Conservation (phyloP, 768 basidiomycete genomes). For the Gelatoporia subvermispora region DNA sequence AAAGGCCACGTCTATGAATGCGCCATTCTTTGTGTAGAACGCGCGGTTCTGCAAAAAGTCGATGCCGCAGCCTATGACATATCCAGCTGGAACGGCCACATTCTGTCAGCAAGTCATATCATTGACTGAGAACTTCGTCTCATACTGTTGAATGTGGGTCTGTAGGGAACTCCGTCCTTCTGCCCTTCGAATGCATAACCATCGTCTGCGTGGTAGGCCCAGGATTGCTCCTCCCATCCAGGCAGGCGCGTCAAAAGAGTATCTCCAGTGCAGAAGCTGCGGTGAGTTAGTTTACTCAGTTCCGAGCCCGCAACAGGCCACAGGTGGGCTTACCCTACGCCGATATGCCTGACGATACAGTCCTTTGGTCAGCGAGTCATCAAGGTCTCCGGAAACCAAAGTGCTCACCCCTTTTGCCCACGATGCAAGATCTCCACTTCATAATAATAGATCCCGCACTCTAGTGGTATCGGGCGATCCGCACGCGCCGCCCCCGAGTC, state of each 20-base stretch:
- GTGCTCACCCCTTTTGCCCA: slow-evolving; percentile 70
- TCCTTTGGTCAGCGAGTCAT: neutral
- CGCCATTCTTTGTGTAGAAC: slow-evolving; percentile 90
- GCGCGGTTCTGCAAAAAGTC: slow-evolving; percentile 77
- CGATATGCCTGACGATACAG: neutral
- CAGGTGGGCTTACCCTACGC: neutral
- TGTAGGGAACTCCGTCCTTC: slow-evolving; percentile 67
- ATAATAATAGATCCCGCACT: slow-evolving; percentile 92
- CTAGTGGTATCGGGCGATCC: slow-evolving; percentile 69
- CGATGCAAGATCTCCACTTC: slow-evolving; percentile 84
- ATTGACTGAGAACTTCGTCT: slow-evolving; percentile 7
- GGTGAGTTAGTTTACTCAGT: slow-evolving; percentile 70
- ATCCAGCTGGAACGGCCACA: too few species aligned
- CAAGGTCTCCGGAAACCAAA: neutral
- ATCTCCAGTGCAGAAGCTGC: slow-evolving; percentile 62
- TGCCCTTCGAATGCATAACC: slow-evolving; percentile 74
- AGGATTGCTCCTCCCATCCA: slow-evolving; percentile 81
- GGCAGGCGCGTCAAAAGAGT: slow-evolving; percentile 73
- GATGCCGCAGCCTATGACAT: slow-evolving; percentile 88
- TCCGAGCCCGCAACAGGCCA: slow-evolving; percentile 12
- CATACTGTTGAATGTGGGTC: slow-evolving; percentile 78
- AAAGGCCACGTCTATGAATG: slow-evolving; percentile 64
- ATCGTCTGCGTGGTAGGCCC: slow-evolving; percentile 93
- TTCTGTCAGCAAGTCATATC: slow-evolving; percentile 2
- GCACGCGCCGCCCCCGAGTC: slow-evolving; percentile 86